Evolutionary conservation across 2,329 filamentous ascomycete genomes (phyloP), one percentile per base, ranked within the genome.

Genomic region (Phialemoniopsis sp.): DNA sequence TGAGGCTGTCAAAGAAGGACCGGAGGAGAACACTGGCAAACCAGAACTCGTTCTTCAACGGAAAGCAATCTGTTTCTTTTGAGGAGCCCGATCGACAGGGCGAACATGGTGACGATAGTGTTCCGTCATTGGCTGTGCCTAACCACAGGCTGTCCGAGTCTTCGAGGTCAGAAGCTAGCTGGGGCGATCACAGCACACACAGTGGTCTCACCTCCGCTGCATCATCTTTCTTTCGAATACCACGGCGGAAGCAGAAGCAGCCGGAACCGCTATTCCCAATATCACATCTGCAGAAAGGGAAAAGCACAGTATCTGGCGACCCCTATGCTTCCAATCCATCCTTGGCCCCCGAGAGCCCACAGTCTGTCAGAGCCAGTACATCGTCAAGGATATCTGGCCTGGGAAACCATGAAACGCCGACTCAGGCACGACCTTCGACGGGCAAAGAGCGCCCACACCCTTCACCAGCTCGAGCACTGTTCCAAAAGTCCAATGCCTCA

Each of bases 161-260:
- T 2, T 95, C 89, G 3, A 79, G 87, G 49, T 96, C 91, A 19
- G 90, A 96, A 59, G 86, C 79, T 33, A 95, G 87, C 63, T 87
- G 83, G 13, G 80, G 74, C 32, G 84, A 90, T 52, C 75, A 76
- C 49, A 69, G 70, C 31, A 66, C 78, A 36, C 78, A 77, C 60
- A 74, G 72, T 10, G 21, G 21, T 26, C 21, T 26, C 6, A 26
- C 21, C 21, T 26, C 21, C 6, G 21, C 21, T 26, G 21, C 21
- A 26, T 26, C 21, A 26, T 26, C 84, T 18, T 88, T 95, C 57
- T 95, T 96, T 58, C 82, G 82, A 42, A 72, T 97, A 46, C 80
- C 84, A 28, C 84, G 89, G 38, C 76, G 89, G 46, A 86, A 80
- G 53, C 85, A 82, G 53, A 89, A 85, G 54, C 80, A 85, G 43